Conservation (phyloP, 106 monocot species). For the Iris macrosiphon region DNA sequence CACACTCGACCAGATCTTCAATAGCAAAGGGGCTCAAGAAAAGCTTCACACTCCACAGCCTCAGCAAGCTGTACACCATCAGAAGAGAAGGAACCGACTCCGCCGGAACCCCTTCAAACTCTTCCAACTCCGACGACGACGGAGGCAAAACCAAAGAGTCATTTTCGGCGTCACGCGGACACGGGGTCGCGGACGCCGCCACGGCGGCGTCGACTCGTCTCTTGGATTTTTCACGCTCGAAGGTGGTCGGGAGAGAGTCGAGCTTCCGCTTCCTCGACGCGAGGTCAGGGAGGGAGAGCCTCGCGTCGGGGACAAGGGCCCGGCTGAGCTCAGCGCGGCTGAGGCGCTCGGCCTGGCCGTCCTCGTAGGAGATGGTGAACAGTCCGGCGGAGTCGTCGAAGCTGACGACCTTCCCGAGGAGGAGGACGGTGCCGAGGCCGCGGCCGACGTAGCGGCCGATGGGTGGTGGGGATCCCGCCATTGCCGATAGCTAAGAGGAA, state of each 20-base stretch:
- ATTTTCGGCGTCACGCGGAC: constrained; percentile 7
- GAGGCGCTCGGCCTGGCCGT: constrained; percentile 40
- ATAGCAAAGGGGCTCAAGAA: constrained; percentile 71
- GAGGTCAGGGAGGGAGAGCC: constrained; percentile 24
- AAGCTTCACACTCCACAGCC: constrained; percentile 53
- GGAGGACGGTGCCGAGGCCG: no score
- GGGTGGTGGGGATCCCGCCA: no score
- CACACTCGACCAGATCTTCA: constrained; percentile 54
- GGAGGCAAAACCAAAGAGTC: constrained; percentile 35
- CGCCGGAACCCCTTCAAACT: constrained; percentile 48
- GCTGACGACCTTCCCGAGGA: constrained; percentile 50
- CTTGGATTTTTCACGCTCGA: constrained; percentile 3
- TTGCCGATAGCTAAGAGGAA: no score
- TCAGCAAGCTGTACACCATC: constrained; percentile 69
- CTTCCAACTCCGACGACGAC: constrained; percentile 56
- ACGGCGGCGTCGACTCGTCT: no score
- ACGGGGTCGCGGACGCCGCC: no score
- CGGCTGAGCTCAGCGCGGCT: constrained; percentile 11
- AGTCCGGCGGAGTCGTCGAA: constrained; percentile 12
- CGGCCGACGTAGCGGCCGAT: no score
- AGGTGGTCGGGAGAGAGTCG: constrained; percentile 27
- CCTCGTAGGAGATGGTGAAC: constrained; percentile 38
- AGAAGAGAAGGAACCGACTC: constrained; percentile 44
- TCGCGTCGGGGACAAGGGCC: constrained; percentile 12
- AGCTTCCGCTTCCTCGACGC: constrained; percentile 53